phyloP scores from a whole-genome alignment of 1,284 basidiomycete species.

The Exsudoporus floridanus region DNA sequence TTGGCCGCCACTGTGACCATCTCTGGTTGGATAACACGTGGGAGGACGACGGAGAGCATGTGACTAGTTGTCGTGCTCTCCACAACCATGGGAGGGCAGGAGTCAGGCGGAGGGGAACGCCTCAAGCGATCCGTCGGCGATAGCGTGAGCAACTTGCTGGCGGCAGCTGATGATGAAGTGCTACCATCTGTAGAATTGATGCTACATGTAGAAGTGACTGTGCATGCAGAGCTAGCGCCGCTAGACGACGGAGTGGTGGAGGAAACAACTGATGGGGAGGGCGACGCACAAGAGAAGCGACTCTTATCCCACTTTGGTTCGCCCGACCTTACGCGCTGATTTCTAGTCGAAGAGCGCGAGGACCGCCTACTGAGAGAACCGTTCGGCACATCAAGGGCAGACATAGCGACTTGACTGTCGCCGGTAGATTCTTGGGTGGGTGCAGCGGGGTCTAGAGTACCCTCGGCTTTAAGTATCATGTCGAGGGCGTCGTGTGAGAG shows the following conservation, averaged over 20 bases:
- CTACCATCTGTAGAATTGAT: slow-evolving; percentile 14
- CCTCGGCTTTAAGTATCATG: slow-evolving; percentile 34
- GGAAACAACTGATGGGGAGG: slow-evolving; percentile 30
- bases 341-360: slow-evolving; percentile 32
- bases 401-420: slow-evolving; percentile 25
- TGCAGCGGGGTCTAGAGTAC: slow-evolving; percentile 18
- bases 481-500: slow-evolving; percentile 33
- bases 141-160: slow-evolving; percentile 16
- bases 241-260: slow-evolving; percentile 23
- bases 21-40: slow-evolving; percentile 46
- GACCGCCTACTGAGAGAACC: slow-evolving; percentile 30
- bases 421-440: slow-evolving; percentile 16
- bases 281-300: slow-evolving; percentile 31
- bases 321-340: slow-evolving; percentile 22
- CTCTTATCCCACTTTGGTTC: slow-evolving; percentile 33
- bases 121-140: slow-evolving; percentile 42
- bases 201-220: slow-evolving; percentile 25
- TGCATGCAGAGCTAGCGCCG: slow-evolving; percentile 27
- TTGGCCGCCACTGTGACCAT: slow-evolving; percentile 58
- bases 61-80: slow-evolving; percentile 38
- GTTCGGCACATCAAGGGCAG: slow-evolving; percentile 26
- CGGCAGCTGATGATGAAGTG: slow-evolving; percentile 15
- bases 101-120: slow-evolving; percentile 38
- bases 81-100: slow-evolving; percentile 42
- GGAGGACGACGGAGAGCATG: slow-evolving; percentile 42